Conservation (phyloP, 306 rosid species). For the Herpetospermum pedunculosum region DNA sequence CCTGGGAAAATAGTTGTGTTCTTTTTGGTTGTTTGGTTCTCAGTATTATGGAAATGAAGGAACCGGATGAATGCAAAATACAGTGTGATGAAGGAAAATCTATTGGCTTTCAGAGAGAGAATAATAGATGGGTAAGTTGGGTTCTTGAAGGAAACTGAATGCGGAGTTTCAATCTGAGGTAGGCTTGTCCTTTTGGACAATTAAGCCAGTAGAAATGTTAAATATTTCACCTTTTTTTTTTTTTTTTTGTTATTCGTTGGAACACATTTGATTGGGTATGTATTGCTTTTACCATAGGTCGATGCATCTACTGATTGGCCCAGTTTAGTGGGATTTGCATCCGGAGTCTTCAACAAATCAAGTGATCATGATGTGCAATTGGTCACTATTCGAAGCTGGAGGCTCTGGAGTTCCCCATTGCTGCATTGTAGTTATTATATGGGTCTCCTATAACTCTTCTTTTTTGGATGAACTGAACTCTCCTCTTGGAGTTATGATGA, state of each 20-base stretch:
- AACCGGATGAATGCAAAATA: background rate
- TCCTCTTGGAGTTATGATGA: constrained; percentile 52
- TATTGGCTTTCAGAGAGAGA: background rate
- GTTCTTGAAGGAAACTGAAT: constrained; percentile 9
- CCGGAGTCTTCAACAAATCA: constrained; percentile 60
- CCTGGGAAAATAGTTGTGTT: background rate
- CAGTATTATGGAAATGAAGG: background rate
- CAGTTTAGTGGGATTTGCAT: constrained; percentile 70
- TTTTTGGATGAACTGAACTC: constrained; percentile 57
- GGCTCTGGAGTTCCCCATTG: constrained; percentile 48
- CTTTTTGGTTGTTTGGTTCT: constrained; percentile 6
- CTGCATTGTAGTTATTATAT: constrained; percentile 36
- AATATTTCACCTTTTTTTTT: constrained; percentile 15
- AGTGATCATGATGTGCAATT: constrained; percentile 44
- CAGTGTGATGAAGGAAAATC: background rate
- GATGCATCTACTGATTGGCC: constrained; percentile 47
- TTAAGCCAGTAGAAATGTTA: constrained; percentile 26
- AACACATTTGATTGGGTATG: constrained; percentile 67
- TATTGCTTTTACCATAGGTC: constrained; percentile 87
- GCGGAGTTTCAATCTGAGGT: constrained; percentile 47
- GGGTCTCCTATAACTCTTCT: constrained; percentile 47
- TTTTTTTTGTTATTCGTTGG: constrained; percentile 18
- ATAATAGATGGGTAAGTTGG: constrained; percentile 10
- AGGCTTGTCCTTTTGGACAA: constrained; percentile 47
- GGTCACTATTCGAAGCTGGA: constrained; percentile 43